phyloP scores from a whole-genome alignment of 345 rosid genomes.

The Camelina neglecta region DNA sequence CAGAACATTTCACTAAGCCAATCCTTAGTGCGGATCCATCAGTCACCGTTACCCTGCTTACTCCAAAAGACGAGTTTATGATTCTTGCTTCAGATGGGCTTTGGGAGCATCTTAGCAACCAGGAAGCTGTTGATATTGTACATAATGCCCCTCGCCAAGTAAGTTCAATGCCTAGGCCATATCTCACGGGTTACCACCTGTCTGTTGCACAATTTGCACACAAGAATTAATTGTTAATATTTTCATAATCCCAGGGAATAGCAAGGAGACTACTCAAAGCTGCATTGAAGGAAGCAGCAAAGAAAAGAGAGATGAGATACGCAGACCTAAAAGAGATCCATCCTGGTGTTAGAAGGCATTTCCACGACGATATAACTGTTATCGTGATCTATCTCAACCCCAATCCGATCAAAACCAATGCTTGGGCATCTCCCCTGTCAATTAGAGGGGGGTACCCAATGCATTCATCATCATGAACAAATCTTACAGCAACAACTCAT shows the following conservation, averaged over 20 bases:
- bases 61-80: slow-evolving; percentile 67
- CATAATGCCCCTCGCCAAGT: slow-evolving; percentile 58
- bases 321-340: slow-evolving; percentile 67
- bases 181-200: neutral
- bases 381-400: slow-evolving; percentile 57
- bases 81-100: slow-evolving; percentile 91
- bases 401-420: slow-evolving; percentile 23
- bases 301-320: slow-evolving; percentile 85
- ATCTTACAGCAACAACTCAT: slow-evolving; percentile 5
- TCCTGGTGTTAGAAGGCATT: slow-evolving; percentile 74
- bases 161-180: slow-evolving; percentile 36
- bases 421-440: slow-evolving; percentile 49
- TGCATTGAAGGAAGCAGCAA: slow-evolving; percentile 77
- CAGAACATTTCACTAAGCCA: slow-evolving; percentile 63
- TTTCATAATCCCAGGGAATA: slow-evolving; percentile 56
- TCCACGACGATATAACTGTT: slow-evolving; percentile 75
- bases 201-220: neutral
- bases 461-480: slow-evolving; percentile 36
- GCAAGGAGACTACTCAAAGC: slow-evolving; percentile 71
- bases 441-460: slow-evolving; percentile 54
- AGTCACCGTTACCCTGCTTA: slow-evolving; percentile 54
- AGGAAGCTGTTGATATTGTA: slow-evolving; percentile 71
- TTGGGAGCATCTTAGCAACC: slow-evolving; percentile 84
- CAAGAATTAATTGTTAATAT: slow-evolving; percentile 18
- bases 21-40: slow-evolving; percentile 77